Conservation (phyloP, 805 yeast genomes). For the Pichia eremophila region DNA sequence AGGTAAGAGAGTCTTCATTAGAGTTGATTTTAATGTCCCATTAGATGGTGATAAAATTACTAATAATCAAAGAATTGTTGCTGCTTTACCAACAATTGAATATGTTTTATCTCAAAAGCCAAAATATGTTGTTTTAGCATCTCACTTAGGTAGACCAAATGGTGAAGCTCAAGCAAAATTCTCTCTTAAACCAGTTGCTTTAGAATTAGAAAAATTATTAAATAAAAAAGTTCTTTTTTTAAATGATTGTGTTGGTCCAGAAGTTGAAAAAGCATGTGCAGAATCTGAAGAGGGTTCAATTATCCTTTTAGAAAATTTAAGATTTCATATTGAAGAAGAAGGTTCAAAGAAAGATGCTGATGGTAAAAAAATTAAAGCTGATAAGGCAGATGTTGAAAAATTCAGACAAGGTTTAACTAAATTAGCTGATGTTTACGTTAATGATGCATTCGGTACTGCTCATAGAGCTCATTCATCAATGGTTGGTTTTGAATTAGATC, state of each 20-base stretch:
- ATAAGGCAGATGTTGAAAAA: conserved; percentile 67
- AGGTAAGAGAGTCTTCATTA: conserved; percentile 94
- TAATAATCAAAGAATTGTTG: conserved; percentile 98
- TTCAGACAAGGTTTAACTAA: conserved; percentile 88
- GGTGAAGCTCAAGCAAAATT: conserved; percentile 81
- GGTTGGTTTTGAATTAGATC: conserved; percentile 94
- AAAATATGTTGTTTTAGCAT: conserved; percentile 84
- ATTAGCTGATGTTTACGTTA: conserved; percentile 92
- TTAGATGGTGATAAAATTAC: conserved; percentile 95
- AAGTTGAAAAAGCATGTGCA: conserved; percentile 74
- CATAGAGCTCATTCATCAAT: conserved; percentile 99
- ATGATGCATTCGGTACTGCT: conserved; percentile 99
- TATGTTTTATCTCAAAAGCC: conserved; percentile 90
- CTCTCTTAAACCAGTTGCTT: conserved; percentile 89
- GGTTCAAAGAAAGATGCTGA: conserved; percentile 79
- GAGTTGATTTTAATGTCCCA: conserved; percentile 95
- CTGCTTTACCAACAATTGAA: conserved; percentile 97
- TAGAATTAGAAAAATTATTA: conserved; percentile 75
- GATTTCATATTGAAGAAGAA: conserved; percentile 98
- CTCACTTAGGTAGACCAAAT: conserved; percentile 99
- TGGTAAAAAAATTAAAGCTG: conserved; percentile 91
- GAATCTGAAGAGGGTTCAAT: conserved; percentile 71
- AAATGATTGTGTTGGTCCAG: conserved; percentile 84
- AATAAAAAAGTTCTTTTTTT: conserved; percentile 71
- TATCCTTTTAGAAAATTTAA: conserved; percentile 89